Evolutionary conservation across 1,139 yeast genomes (phyloP).

Genomic region (Scheffersomyces quercinus): DNA sequence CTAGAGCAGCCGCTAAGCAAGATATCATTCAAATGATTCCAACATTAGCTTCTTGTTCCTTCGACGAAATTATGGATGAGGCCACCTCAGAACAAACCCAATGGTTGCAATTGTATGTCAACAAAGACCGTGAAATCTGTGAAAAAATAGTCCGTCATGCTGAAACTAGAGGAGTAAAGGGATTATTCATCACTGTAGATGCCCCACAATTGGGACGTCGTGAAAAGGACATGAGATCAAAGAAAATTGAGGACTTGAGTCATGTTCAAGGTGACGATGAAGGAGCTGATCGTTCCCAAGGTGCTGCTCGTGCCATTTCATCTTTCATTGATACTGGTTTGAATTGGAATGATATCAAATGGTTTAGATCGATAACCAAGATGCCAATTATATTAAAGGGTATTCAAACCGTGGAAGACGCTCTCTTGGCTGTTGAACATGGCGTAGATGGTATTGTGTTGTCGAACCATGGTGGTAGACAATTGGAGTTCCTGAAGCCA

Average conservation of each 20-base stretch:
- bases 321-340: constrained; percentile 83
- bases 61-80: constrained; percentile 67
- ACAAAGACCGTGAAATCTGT: constrained; percentile 63
- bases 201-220: constrained; percentile 95
- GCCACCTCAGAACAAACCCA: constrained; percentile 58
- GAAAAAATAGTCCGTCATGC: constrained; percentile 65
- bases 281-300: constrained; percentile 66
- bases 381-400: constrained; percentile 73
- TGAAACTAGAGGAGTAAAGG: constrained; percentile 73
- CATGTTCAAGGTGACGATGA: constrained; percentile 64
- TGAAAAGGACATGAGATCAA: constrained; percentile 62
- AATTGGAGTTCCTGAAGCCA: constrained; percentile 65
- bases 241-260: constrained; percentile 42
- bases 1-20: constrained; percentile 68
- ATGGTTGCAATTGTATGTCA: constrained; percentile 92
- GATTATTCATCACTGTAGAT: constrained; percentile 85
- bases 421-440: constrained; percentile 58
- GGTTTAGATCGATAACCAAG: constrained; percentile 58
- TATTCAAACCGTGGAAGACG: constrained; percentile 69
- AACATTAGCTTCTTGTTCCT: constrained; percentile 72
- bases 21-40: constrained; percentile 80
- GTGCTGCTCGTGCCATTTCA: constrained; percentile 80
- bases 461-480: constrained; percentile 78
- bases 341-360: constrained; percentile 58
- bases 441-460: constrained; percentile 66